Evolutionary conservation across 176 grass and related monocot genomes (phyloP).

Genomic region (sorghum (Sorghum bicolor)): Sorghum_bicolor_NCBIv3 NC_012870.2:57210001-57210500

Average conservation of each 20-base stretch:
- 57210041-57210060: neutral
- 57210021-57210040: slow-evolving; percentile 1
- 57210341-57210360: slow-evolving; percentile 90
- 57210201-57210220: neutral
- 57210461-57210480: slow-evolving; percentile 3
- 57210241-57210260: slow-evolving; percentile 50
- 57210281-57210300: slow-evolving; percentile 66
- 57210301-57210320: slow-evolving; percentile 42
- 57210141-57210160: neutral
- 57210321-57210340: slow-evolving; percentile 69
- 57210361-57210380: slow-evolving; percentile 65
- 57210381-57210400: slow-evolving; percentile 98
- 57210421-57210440: slow-evolving; percentile 87
- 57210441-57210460: slow-evolving; percentile 47
- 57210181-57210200: neutral
- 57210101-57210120: slow-evolving; percentile 64
- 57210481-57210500: neutral
- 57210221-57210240: slow-evolving; percentile 85
- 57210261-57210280: slow-evolving; percentile 76
- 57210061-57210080: slow-evolving; percentile 38
- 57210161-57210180: slow-evolving; percentile 14
- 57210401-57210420: slow-evolving; percentile 98
- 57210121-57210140: slow-evolving; percentile 92
- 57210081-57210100: slow-evolving; percentile 83
- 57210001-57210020: slow-evolving; percentile 8